phyloP scores from a whole-genome alignment of 306 rosid species.

The Macrotyloma uniflorum region DNA sequence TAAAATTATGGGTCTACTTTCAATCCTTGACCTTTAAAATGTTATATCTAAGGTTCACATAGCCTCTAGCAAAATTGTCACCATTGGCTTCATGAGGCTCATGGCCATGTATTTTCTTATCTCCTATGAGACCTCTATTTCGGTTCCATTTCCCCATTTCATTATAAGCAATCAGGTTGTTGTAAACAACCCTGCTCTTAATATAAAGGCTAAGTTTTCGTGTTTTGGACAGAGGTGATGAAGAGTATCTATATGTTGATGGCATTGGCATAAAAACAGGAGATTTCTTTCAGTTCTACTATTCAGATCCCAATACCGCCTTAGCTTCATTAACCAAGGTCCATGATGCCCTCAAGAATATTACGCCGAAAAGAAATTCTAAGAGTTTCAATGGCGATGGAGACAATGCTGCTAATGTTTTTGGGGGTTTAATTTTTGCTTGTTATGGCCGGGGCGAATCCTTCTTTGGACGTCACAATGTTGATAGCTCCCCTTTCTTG shows the following conservation, averaged over 20 bases:
- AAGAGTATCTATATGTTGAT: conserved; percentile 65
- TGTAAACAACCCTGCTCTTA: not conserved
- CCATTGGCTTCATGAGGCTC: not conserved
- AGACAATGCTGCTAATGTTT: conserved; percentile 40
- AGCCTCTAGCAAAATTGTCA: conserved; percentile 1
- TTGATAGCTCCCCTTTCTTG: conserved; percentile 65
- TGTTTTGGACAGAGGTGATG: conserved; percentile 64
- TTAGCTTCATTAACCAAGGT: conserved; percentile 45
- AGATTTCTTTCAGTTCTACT: conserved; percentile 72
- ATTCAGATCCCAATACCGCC: conserved; percentile 60
- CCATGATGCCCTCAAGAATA: conserved; percentile 49
- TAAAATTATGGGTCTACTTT: conserved; percentile 23
- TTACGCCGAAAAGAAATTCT: conserved; percentile 43
- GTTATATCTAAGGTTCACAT: not conserved
- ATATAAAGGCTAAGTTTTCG: not conserved
- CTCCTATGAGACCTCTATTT: not conserved
- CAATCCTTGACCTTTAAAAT: conserved; percentile 9
- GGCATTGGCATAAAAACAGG: conserved; percentile 73
- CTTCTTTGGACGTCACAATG: conserved; percentile 52
- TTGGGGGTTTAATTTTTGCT: conserved; percentile 73
- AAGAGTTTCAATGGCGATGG: conserved; percentile 31
- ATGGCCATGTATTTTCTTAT: not conserved
- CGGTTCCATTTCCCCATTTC: conserved; percentile 9
- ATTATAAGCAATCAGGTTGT: not conserved
- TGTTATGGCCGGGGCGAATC: conserved; percentile 72